phyloP scores from a whole-genome alignment of 257 asterid species.

The Cruciata laevipes region DNA sequence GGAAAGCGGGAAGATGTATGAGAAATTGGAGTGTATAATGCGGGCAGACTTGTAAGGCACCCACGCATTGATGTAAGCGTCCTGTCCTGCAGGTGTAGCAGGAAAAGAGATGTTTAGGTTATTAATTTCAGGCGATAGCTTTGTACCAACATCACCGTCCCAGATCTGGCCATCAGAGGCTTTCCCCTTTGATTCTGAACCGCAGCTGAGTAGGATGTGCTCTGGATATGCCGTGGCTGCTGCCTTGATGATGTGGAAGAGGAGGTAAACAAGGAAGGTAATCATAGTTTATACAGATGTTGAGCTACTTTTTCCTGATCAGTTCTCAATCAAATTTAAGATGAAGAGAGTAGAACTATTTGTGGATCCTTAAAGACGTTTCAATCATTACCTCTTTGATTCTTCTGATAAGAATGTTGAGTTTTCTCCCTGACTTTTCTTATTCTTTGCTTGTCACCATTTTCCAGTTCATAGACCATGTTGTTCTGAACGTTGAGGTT shows the following conservation, averaged over 20 bases:
- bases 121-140: slow-evolving; percentile 23
- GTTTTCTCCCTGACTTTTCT: no score
- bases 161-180: slow-evolving; percentile 28
- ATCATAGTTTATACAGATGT: no score
- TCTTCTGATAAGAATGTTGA: no score
- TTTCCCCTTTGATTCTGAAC: slow-evolving; percentile 21
- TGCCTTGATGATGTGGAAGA: slow-evolving; percentile 15
- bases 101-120: slow-evolving; percentile 21
- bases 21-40: slow-evolving; percentile 29
- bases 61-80: slow-evolving; percentile 16
- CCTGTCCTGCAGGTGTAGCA: slow-evolving; percentile 13
- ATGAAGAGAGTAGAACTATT: no score
- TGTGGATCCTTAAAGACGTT: no score
- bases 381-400: no score
- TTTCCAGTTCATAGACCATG: no score
- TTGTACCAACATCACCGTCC: slow-evolving; percentile 30
- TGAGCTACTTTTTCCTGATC: no score
- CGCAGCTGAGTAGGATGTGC: slow-evolving; percentile 49
- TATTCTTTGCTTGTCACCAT: no score
- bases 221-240: slow-evolving; percentile 17
- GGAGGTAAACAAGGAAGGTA: neutral
- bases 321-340: no score
- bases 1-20: slow-evolving; percentile 37
- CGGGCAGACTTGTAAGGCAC: slow-evolving; percentile 46
- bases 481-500: no score